These are phyloP conservation scores for Solanum medicagineum DNA, from an alignment of 257 asterid genomes.

Conservation along the genomic window DNA sequence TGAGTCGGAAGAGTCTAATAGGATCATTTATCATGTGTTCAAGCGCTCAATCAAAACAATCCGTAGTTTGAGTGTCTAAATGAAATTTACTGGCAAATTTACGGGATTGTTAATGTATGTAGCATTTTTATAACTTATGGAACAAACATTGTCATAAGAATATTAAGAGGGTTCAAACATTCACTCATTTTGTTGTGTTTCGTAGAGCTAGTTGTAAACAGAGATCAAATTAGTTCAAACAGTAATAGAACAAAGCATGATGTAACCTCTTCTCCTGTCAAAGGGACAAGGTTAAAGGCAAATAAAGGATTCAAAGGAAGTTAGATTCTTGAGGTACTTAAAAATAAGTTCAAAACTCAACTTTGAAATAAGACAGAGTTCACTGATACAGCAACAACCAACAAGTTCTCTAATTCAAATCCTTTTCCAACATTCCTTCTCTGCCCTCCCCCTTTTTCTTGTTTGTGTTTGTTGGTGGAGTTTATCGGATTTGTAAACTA, in stretches of 20 bases:
- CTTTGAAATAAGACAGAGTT: neutral
- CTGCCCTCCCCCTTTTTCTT: neutral
- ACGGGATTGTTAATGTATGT: neutral
- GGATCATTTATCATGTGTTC: neutral
- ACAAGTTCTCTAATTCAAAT: neutral
- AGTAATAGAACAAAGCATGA: neutral
- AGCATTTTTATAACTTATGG: neutral
- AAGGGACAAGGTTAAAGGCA: neutral
- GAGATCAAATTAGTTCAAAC: neutral
- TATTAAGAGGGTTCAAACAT: neutral
- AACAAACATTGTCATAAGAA: neutral
- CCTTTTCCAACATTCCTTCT: neutral
- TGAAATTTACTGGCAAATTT: too few relatives aligned
- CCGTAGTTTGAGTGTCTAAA: too few relatives aligned
- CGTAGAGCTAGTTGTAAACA: neutral
- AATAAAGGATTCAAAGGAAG: neutral
- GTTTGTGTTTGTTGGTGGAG: neutral
- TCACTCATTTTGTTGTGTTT: neutral
- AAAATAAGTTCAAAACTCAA: neutral
- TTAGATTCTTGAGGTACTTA: neutral
- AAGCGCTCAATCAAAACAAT: neutral
- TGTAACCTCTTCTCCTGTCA: neutral
- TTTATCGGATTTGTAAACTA: neutral
- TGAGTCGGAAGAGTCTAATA: too few relatives aligned
- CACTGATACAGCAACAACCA: neutral